A percentile compares a stretch with the other conserved stretches of the same genome.
Conservation (phyloP, 1,284 basidiomycete species). For the Phellinidium pouzarii region DNA sequence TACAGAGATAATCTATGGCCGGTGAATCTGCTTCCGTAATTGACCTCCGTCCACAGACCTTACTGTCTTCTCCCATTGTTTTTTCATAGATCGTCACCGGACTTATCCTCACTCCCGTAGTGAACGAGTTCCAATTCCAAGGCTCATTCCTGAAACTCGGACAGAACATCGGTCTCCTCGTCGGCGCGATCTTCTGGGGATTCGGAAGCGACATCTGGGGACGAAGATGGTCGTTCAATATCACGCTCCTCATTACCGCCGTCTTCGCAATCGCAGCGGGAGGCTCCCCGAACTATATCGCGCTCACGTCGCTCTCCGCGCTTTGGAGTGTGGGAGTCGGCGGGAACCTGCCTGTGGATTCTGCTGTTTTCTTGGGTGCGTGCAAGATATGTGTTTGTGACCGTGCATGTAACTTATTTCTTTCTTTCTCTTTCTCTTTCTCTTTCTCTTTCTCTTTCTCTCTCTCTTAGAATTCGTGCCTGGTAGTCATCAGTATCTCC, state of each 20-base stretch:
- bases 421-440: background rate
- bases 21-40: conserved; percentile 32
- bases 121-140: conserved; percentile 47
- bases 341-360: conserved; percentile 57
- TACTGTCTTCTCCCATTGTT: conserved; percentile 9
- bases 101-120: conserved; percentile 48
- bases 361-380: conserved; percentile 55
- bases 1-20: conserved; percentile 60
- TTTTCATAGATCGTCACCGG: conserved; percentile 42
- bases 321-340: conserved; percentile 42
- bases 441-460: background rate
- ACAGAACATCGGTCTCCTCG: conserved; percentile 52
- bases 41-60: conserved; percentile 4
- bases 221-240: conserved; percentile 55
- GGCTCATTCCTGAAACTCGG: conserved; percentile 50
- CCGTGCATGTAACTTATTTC: background rate
- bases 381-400: background rate
- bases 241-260: conserved; percentile 53
- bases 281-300: conserved; percentile 36
- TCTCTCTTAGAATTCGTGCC: conserved; percentile 50
- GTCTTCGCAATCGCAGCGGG: conserved; percentile 47
- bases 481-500: conserved; percentile 58
- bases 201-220: conserved; percentile 64
- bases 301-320: conserved; percentile 40
- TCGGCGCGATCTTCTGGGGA: conserved; percentile 61